Base-by-base conservation (phyloP, 768 basidiomycete species). In the Kwoniella sp. region DNA sequence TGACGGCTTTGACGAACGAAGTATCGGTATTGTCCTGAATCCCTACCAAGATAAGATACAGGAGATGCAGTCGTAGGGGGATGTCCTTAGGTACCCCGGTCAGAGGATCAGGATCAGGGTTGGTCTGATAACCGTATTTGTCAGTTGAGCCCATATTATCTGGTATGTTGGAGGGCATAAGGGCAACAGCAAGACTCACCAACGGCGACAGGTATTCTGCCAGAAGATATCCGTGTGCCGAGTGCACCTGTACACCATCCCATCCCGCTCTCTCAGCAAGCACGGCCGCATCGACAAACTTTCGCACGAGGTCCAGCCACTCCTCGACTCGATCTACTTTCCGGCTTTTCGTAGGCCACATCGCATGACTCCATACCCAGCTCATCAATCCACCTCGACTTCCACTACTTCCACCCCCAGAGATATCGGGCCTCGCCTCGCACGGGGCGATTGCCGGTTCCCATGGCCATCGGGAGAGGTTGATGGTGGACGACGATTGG, bases 181-280 rank as follows among this genome's bases (percentile, higher is more conserved):
- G 58, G 3, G 15, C 29, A 29, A 28, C 38, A n/a, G 34, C 15
- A n/a, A 5, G 28, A 67, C 71, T 48, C 50, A 77, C 76, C 17
- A 72, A 56, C 15, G 76, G 74, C 0, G 76, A 77, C 12, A 77
- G 54, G 57, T 72, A 77, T 47, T 70, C 71, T 3, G 76, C 76
- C 52, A 77, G 31, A 20, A 77, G 58, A 57, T 77, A 77, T 11
- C 76, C 76, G 70, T 77, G 76, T 0, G 76, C 76, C 1, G 73
- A 72, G 77, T 96, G 94, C 11, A 97, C 67, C 73, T 96, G 86
- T 2, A 95, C 82, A 0, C 94, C 93, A 67, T 95, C 91, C 76
- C 93, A 94, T 0, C 91, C 91, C 45, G 88, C 82, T 58, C 85
- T 76, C 20, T 83, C 78, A 9, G 91, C 91, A 31, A 90, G 71